Evolutionary conservation across 192 early-diverging fungal genomes (phyloP), one percentile per base, ranked within the genome.

Genomic region (Lobulomyces angularis): DNA sequence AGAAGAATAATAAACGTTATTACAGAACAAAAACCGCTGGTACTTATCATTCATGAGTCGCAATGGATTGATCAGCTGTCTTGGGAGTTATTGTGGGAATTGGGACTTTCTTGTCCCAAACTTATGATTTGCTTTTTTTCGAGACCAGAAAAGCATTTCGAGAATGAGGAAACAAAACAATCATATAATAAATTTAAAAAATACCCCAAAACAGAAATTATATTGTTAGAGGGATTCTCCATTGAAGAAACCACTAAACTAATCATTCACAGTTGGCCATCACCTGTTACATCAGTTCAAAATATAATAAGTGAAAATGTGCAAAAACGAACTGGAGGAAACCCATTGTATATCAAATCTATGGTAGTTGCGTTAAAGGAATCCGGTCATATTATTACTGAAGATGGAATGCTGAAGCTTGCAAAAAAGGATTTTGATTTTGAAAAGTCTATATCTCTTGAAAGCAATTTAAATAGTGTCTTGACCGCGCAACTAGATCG

Each of bases 401-500:
- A 37, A 12, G 24, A 38, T 12, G 63, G 67, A 16, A 35, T 20
- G 27, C 39, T 62, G 35, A 43, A 31, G 2, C 48, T 55, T 1
- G 35, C 48, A 20, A 54, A 24, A 0, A 40, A 22, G n/a, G 51
- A 45, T 22, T 36, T 27, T 1, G 52, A 57, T 9, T 72, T 67
- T 29, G 62, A 72, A 50, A 63, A 67, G 36, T 66, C 70, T 9
- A 48, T 71, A 12, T 50, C 62, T 14, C 41, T 58, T 24, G 61
- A 51, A 8, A 46, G 59, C 36, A 67, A 71, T 40, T 37, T 61
- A 17, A 63, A 71, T 40, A 50, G 32, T 29, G 58, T 71, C 11
- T 51, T 71, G 30, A 31, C 62, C 2, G 62, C 68, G 12, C 66
- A 69, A 41, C 71, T 72, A 41, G 68, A 71, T 35, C 53, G 67